These are phyloP conservation scores for Aspergillus caelatus DNA, from an alignment of 2,329 filamentous ascomycete genomes.

Conservation along the genomic window DNA sequence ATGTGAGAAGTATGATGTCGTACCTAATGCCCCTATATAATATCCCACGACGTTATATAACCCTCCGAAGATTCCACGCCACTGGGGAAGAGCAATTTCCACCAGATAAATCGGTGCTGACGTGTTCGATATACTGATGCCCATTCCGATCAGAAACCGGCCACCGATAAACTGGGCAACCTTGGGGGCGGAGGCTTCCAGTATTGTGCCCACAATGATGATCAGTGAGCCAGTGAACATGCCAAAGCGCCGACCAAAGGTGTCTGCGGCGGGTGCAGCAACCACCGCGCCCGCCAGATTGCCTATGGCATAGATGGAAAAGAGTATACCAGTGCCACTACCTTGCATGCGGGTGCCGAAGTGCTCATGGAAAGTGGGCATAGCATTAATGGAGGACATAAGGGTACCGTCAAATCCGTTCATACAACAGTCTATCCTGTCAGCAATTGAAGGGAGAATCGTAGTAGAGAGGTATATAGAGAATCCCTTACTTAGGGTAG, in stretches of 20 bases:
- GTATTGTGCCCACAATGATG: constrained; percentile 29
- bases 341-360: constrained; percentile 41
- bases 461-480: not conserved
- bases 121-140: constrained; percentile 39
- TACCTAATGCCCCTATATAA: constrained; percentile 17
- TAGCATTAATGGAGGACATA: constrained; percentile 50
- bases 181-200: constrained; percentile 26
- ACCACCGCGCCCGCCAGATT: constrained; percentile 49
- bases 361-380: constrained; percentile 47
- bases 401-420: constrained; percentile 31
- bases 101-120: constrained; percentile 32
- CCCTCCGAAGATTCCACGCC: constrained; percentile 31
- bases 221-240: constrained; percentile 45
- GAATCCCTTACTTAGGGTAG: constrained; percentile 8
- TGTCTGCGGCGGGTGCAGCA: constrained; percentile 48
- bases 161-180: constrained; percentile 32
- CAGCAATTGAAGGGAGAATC: not conserved
- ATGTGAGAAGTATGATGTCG: not conserved
- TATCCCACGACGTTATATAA: constrained; percentile 31
- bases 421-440: constrained; percentile 16
- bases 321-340: constrained; percentile 48
- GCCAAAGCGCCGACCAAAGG: constrained; percentile 47
- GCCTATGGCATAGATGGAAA: constrained; percentile 47
- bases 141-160: constrained; percentile 37
- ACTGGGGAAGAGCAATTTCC: constrained; percentile 34